phyloP scores from a whole-genome alignment of 176 grass and related monocot species.

The Eragrostis nindensis region DNA sequence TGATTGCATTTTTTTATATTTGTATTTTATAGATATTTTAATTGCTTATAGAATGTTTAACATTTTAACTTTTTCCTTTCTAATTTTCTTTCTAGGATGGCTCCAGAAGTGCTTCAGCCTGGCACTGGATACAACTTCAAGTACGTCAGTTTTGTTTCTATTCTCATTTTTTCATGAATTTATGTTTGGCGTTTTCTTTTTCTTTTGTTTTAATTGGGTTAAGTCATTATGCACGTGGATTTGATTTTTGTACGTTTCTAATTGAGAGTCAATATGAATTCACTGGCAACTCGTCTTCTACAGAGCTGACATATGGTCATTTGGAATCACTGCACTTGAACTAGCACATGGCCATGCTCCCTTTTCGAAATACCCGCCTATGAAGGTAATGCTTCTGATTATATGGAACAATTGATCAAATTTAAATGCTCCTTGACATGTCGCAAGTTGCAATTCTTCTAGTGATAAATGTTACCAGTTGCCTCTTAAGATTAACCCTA shows the following conservation, averaged over 20 bases:
- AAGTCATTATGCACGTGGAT: neutral
- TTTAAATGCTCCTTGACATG: neutral
- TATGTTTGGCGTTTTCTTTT: neutral
- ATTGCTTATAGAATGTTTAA: constrained; percentile 19
- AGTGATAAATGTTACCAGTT: neutral
- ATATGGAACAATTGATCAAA: neutral
- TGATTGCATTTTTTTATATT: constrained; percentile 18
- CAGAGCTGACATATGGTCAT: constrained; percentile 99
- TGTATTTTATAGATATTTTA: constrained; percentile 19
- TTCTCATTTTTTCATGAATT: neutral
- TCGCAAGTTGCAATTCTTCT: neutral
- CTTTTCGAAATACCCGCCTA: constrained; percentile 98
- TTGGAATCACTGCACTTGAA: constrained; percentile 99
- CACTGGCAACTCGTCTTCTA: constrained; percentile 26
- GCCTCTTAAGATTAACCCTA: neutral
- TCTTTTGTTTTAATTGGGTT: neutral
- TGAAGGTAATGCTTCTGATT: constrained; percentile 70
- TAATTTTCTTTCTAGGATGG: constrained; percentile 85
- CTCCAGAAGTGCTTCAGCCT: constrained; percentile 96
- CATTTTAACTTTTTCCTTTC: constrained; percentile 5
- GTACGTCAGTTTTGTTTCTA: constrained; percentile 56
- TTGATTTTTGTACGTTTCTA: neutral
- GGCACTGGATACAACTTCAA: constrained; percentile 98
- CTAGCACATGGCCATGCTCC: constrained; percentile 98
- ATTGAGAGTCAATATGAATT: constrained; percentile 17